A percentile compares a stretch with the other conserved stretches of the same genome.
Conservation (phyloP, 2,329 filamentous ascomycete species). For the Aspergillus ochraceoroseus region DNA sequence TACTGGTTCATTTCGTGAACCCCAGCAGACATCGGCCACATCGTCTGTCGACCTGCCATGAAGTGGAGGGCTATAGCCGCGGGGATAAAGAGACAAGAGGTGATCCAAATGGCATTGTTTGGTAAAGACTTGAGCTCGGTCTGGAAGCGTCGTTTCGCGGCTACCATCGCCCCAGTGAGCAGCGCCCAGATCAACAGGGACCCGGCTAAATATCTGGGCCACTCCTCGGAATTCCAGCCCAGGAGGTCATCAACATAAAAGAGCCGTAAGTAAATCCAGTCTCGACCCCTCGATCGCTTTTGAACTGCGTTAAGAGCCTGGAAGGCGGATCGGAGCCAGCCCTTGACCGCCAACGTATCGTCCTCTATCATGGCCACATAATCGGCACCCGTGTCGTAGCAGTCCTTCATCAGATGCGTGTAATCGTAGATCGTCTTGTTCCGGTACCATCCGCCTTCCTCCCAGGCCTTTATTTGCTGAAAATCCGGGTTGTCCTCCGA, state of each 20-base stretch:
- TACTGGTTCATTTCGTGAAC: slow-evolving; percentile 40
- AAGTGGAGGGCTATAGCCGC: slow-evolving; percentile 37
- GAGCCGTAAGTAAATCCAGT: slow-evolving; percentile 42
- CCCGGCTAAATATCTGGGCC: slow-evolving; percentile 33
- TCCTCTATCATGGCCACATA: slow-evolving; percentile 46
- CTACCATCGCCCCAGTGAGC: slow-evolving; percentile 8
- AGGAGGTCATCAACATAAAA: slow-evolving; percentile 45
- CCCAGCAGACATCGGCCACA: slow-evolving; percentile 34
- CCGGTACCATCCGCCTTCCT: slow-evolving; percentile 21
- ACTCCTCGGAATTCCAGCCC: slow-evolving; percentile 44
- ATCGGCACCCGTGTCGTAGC: slow-evolving; percentile 35
- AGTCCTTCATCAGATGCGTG: slow-evolving; percentile 39
- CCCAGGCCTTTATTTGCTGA: slow-evolving; percentile 11
- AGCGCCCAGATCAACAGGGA: slow-evolving; percentile 22
- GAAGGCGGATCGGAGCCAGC: slow-evolving; percentile 43
- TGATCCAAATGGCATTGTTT: slow-evolving; percentile 21
- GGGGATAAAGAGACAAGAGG: slow-evolving; percentile 27
- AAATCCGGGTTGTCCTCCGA: slow-evolving; percentile 22
- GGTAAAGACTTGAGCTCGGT: slow-evolving; percentile 17
- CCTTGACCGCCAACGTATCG: slow-evolving; percentile 44
- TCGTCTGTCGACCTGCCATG: slow-evolving; percentile 38
- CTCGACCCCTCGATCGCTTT: slow-evolving; percentile 1
- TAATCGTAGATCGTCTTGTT: slow-evolving; percentile 45
- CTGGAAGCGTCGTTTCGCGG: slow-evolving; percentile 8
- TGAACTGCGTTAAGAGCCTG: slow-evolving; percentile 34